Conservation (phyloP, 2,329 filamentous ascomycete genomes). For the Pseudopyricularia cyperi region DNA sequence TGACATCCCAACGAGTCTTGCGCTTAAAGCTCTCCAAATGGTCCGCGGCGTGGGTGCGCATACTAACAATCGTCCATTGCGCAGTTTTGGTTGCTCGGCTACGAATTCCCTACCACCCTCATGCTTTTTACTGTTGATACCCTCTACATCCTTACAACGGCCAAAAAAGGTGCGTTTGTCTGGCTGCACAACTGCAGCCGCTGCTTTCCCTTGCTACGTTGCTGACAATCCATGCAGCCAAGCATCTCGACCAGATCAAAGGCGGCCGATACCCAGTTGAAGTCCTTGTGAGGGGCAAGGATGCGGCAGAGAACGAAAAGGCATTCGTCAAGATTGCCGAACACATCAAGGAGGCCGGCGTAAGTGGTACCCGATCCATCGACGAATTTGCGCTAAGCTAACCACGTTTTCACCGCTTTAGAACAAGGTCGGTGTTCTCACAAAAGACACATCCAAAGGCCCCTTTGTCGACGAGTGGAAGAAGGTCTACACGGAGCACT, state of each 20-base stretch:
- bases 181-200: background rate
- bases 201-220: background rate
- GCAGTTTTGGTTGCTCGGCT: conserved; percentile 95
- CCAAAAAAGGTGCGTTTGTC: conserved; percentile 70
- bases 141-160: conserved; percentile 86
- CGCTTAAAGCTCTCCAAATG: background rate
- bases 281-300: conserved; percentile 82
- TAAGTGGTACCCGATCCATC: conserved; percentile 32
- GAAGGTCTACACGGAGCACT: conserved; percentile 61
- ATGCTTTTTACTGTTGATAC: conserved; percentile 83
- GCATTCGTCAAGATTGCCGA: conserved; percentile 75
- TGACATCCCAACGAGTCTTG: too few relatives aligned
- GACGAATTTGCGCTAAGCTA: background rate
- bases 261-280: conserved; percentile 87
- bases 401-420: conserved; percentile 18
- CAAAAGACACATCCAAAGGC: conserved; percentile 73
- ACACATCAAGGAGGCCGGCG: conserved; percentile 75
- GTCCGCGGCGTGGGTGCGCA: background rate
- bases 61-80: background rate
- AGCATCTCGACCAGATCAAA: conserved; percentile 84
- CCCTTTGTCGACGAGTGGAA: conserved; percentile 97
- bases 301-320: conserved; percentile 82
- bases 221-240: conserved; percentile 42
- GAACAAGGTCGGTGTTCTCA: conserved; percentile 81
- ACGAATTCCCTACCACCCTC: conserved; percentile 93